Conservation (phyloP, 495 filamentous ascomycete genomes). For the Trichoderma orchidacearum region DNA sequence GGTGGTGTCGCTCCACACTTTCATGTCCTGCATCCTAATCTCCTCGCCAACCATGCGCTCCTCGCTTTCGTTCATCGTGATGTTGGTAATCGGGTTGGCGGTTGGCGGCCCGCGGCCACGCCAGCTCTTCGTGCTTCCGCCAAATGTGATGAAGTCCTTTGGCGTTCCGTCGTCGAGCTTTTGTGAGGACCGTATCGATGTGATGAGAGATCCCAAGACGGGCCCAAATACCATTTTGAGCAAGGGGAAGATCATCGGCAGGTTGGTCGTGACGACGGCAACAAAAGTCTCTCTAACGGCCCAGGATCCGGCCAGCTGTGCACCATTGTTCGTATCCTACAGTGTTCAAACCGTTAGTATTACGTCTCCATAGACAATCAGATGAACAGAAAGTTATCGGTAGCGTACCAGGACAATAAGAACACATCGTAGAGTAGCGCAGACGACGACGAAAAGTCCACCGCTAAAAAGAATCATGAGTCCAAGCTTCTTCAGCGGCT, state of each 20-base stretch:
- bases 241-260: conserved; percentile 39
- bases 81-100: conserved; percentile 30
- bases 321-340: conserved; percentile 29
- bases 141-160: conserved; percentile 8
- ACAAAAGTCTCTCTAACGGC: conserved; percentile 37
- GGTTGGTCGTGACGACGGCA: conserved; percentile 36
- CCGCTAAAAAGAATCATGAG: conserved; percentile 35
- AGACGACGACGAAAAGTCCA: conserved; percentile 33
- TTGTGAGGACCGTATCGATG: conserved; percentile 15
- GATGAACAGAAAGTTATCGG: not conserved
- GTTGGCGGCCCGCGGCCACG: conserved; percentile 26
- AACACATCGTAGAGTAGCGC: conserved; percentile 34
- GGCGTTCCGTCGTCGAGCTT: conserved; percentile 8
- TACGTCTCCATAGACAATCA: not conserved
- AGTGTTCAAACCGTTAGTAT: not conserved
- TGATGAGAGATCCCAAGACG: conserved; percentile 16
- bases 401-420: conserved; percentile 24
- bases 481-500: conserved; percentile 29
- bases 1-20: not conserved
- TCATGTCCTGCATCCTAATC: conserved; percentile 23
- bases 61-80: conserved; percentile 37
- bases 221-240: conserved; percentile 20
- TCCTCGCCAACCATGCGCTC: conserved; percentile 29
- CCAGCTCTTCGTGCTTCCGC: conserved; percentile 16
- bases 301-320: conserved; percentile 30